phyloP scores from a whole-genome alignment of 257 asterid genomes.

The Eustoma russellianum region DNA sequence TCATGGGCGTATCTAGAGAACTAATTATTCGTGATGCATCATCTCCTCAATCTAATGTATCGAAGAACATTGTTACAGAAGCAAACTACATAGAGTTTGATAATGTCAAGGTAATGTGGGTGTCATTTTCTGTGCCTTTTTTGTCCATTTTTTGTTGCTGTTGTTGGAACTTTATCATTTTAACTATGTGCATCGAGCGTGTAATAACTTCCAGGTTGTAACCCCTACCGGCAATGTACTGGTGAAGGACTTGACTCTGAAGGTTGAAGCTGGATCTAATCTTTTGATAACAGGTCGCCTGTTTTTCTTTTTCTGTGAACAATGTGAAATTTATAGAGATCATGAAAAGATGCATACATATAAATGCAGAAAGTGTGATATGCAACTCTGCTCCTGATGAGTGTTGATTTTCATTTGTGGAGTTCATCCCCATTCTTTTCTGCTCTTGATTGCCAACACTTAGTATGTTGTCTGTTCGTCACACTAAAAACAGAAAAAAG shows the following conservation, averaged over 20 bases:
- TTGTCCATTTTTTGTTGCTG: slow-evolving; percentile 7
- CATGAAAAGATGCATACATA: no score
- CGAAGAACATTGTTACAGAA: slow-evolving; percentile 80
- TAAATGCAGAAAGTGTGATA: no score
- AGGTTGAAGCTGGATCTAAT: slow-evolving; percentile 96
- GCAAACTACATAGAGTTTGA: slow-evolving; percentile 94
- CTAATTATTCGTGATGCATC: slow-evolving; percentile 60
- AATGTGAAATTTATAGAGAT: no score
- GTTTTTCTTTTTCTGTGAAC: not conserved
- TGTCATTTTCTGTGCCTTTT: not conserved
- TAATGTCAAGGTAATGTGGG: slow-evolving; percentile 60
- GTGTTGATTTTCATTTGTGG: no score
- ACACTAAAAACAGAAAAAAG: no score
- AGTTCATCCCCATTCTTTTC: not conserved
- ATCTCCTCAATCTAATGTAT: slow-evolving; percentile 63
- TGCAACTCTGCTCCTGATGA: no score
- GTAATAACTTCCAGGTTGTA: slow-evolving; percentile 64
- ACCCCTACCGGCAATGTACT: slow-evolving; percentile 94
- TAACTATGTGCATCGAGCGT: slow-evolving; percentile 12
- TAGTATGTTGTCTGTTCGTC: no score
- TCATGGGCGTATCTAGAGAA: slow-evolving; percentile 79
- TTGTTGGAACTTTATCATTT: slow-evolving; percentile 12
- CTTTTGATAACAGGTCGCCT: slow-evolving; percentile 88
- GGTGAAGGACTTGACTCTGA: slow-evolving; percentile 77
- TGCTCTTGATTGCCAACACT: not conserved